Conservation (phyloP, 2,329 filamentous ascomycete species). For the Beauveria sp. region DNA sequence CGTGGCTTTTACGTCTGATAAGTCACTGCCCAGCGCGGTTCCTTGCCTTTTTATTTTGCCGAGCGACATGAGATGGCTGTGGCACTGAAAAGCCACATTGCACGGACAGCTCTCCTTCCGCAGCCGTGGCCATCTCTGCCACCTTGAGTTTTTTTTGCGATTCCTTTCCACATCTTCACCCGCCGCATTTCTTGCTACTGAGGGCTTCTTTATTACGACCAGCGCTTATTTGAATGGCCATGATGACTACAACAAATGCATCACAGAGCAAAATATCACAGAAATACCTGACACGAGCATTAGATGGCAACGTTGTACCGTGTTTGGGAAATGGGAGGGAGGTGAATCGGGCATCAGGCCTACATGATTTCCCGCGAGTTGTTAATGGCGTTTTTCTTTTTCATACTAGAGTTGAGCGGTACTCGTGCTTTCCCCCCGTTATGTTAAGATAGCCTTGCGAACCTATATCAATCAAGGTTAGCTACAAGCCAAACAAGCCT, state of each 20-base stretch:
- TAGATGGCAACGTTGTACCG: slow-evolving; percentile 7
- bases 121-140: neutral
- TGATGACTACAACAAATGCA: slow-evolving; percentile 11
- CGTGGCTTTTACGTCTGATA: neutral
- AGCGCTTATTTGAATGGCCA: slow-evolving; percentile 5
- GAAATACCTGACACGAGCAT: slow-evolving; percentile 3
- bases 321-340: slow-evolving; percentile 6
- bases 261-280: slow-evolving; percentile 12
- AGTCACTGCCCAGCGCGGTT: neutral
- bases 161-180: neutral
- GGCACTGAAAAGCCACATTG: neutral
- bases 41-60: neutral
- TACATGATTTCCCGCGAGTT: neutral
- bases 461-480: neutral
- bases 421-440: neutral
- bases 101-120: too few species aligned
- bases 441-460: neutral
- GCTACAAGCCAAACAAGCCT: neutral
- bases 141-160: neutral
- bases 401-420: slow-evolving; percentile 1
- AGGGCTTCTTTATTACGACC: neutral
- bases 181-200: neutral
- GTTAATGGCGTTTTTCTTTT: slow-evolving; percentile 2
- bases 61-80: neutral
- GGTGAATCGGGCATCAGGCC: neutral